phyloP scores from a whole-genome alignment of 495 filamentous ascomycete genomes.

The Aspergillus nanangensis region DNA sequence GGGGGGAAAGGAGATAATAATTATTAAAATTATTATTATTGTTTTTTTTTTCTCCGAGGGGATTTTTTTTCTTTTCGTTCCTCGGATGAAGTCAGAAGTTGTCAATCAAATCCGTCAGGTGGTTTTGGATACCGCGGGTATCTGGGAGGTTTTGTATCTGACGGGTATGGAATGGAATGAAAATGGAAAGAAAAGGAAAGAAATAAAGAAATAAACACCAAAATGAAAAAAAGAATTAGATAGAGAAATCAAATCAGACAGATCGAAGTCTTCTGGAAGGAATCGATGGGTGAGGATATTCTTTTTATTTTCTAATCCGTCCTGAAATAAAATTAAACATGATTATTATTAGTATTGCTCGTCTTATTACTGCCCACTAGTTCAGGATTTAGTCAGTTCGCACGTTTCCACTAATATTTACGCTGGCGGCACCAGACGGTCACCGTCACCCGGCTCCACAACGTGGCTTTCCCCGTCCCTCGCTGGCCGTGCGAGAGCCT shows the following conservation, averaged over 20 bases:
- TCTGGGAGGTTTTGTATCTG: not conserved
- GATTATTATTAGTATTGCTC: conserved; percentile 7
- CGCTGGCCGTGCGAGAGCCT: conserved; percentile 25
- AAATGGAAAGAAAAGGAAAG: conserved; percentile 2
- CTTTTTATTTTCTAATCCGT: not conserved
- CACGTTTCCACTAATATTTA: conserved; percentile 17
- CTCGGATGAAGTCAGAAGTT: too few relatives aligned
- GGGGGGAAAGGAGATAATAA: too few relatives aligned
- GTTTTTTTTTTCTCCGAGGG: not conserved
- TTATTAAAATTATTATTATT: too few relatives aligned
- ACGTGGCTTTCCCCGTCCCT: conserved; percentile 29
- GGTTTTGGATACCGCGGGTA: too few relatives aligned
- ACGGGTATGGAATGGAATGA: too few relatives aligned
- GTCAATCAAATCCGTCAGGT: too few relatives aligned
- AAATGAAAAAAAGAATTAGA: conserved; percentile 8
- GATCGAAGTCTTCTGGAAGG: not conserved
- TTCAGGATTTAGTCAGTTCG: conserved; percentile 6
- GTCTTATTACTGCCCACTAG: conserved; percentile 7
- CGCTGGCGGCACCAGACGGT: conserved; percentile 32
- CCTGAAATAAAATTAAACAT: conserved; percentile 1
- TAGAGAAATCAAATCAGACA: conserved; percentile 1
- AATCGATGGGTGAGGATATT: not conserved
- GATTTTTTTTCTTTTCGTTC: not conserved
- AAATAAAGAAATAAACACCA: not conserved
- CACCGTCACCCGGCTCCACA: conserved; percentile 37